phyloP scores from a whole-genome alignment of 176 grass and related monocot species.

The Ananas comosus region DNA sequence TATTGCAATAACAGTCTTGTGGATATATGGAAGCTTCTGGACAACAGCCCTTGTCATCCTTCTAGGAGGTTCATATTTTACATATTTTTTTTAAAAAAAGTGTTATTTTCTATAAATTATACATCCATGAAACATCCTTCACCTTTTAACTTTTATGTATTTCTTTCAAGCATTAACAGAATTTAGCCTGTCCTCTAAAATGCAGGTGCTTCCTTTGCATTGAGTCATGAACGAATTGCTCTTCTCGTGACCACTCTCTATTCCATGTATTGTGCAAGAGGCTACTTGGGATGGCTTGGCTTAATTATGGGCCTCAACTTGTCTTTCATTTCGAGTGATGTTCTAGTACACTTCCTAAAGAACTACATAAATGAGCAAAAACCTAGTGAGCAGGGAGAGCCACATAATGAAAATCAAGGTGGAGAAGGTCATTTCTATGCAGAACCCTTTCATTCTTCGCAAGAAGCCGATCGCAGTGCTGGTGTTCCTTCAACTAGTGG shows the following conservation, averaged over 20 bases:
- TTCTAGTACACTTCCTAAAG: conserved; percentile 75
- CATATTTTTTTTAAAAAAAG: conserved; percentile 14
- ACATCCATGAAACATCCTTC: neutral
- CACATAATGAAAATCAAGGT: conserved; percentile 40
- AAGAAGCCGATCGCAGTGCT: conserved; percentile 35
- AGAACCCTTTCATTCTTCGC: conserved; percentile 38
- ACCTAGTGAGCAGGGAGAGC: conserved; percentile 34
- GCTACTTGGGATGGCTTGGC: conserved; percentile 84
- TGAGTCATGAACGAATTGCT: conserved; percentile 68
- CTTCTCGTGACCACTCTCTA: conserved; percentile 65
- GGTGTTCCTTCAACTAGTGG: conserved; percentile 83
- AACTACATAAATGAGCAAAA: conserved; percentile 48
- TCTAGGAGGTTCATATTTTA: conserved; percentile 58
- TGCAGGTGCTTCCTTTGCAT: conserved; percentile 60
- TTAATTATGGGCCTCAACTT: conserved; percentile 70
- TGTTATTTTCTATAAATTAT: conserved; percentile 4
- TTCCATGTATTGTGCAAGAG: conserved; percentile 83
- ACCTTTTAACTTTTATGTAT: too few relatives aligned
- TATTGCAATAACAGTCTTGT: conserved; percentile 53
- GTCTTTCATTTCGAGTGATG: conserved; percentile 90
- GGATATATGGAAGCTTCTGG: conserved; percentile 97
- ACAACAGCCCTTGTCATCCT: conserved; percentile 60
- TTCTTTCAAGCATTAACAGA: too few relatives aligned
- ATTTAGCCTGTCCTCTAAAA: neutral
- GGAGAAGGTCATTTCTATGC: conserved; percentile 31